phyloP scores from a whole-genome alignment of 2,329 filamentous ascomycete species.

The Colletotrichum phormii region DNA sequence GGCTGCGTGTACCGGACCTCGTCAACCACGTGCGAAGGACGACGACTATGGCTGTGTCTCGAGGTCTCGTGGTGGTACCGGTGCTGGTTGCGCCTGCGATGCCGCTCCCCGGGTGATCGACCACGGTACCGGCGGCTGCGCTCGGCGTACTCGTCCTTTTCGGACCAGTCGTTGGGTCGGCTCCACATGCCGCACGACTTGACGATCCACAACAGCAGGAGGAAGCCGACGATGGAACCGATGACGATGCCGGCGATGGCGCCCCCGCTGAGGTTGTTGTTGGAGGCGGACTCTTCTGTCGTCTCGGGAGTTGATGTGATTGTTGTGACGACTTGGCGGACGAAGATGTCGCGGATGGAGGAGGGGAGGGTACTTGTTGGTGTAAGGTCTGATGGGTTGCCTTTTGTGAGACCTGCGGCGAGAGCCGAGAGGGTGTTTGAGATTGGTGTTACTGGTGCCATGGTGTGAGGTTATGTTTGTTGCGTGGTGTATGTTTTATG shows the following conservation, averaged over 20 bases:
- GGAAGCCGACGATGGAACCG: constrained; percentile 57
- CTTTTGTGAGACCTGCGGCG: constrained; percentile 1
- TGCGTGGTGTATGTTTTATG: neutral
- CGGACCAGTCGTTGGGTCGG: constrained; percentile 17
- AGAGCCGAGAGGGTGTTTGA: constrained; percentile 4
- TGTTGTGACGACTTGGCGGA: constrained; percentile 46
- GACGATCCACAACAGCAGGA: constrained; percentile 60
- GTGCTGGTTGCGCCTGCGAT: constrained; percentile 16
- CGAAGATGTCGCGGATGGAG: constrained; percentile 12
- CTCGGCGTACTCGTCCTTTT: constrained; percentile 17
- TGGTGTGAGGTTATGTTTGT: neutral
- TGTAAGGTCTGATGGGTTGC: neutral
- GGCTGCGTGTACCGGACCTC: constrained; percentile 35
- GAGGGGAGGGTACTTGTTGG: constrained; percentile 23
- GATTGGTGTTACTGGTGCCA: constrained; percentile 25
- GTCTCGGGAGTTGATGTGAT: constrained; percentile 39
- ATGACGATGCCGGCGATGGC: constrained; percentile 65
- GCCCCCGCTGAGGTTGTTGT: constrained; percentile 54
- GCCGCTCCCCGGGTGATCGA: constrained; percentile 21
- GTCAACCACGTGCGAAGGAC: constrained; percentile 28
- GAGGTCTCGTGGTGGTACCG: constrained; percentile 35
- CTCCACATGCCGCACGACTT: constrained; percentile 50
- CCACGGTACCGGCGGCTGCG: constrained; percentile 22
- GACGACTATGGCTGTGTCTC: neutral
- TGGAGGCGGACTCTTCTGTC: constrained; percentile 37